Base-by-base conservation (phyloP, 2,329 filamentous ascomycete genomes). In the Penicillium sclerotigenum region DNA sequence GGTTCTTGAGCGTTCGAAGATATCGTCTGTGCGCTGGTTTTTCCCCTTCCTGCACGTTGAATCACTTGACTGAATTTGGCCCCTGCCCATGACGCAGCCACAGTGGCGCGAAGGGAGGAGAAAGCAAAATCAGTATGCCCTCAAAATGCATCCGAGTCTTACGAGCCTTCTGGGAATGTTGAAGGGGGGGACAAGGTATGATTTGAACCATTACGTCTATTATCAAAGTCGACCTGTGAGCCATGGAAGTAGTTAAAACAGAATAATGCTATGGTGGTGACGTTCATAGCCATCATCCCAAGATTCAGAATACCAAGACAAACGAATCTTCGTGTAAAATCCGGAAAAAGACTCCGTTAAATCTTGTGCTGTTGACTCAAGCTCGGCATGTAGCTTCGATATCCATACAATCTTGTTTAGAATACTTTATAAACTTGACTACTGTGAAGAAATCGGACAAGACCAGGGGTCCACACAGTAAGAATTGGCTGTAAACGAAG, bases 51-150 rank as follows among this genome's bases (percentile, higher is more conserved):
- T 54, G 46, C 38, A 28, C 20, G 45, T 53, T 36, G 9, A 50
- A 57, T 57, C 58, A 59, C 54, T 61, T 58, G 60, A 59, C 56
- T 46, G 43, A 24, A 18, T 45, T 50, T 54, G 53, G 53, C 59
- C 58, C 58, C 60, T 43, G 36, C 11, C 28, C n/a, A 47, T 48
- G 36, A 49, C 47, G 60, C 57, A 60, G 63, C 61, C 56, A 59
- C 61, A 37, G 43, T 33, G 29, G 41, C 45, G 43, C 45, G 54
- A 42, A 49, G 54, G 52, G 47, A 51, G 34, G 42, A 14, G 33
- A n/a, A 26, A 31, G 14, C 4, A 26, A 51, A n/a, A 18, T 45
- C 16, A 24, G 48, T 14, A 16, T 28, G 29, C 16, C 5, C 10
- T 51, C 37, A 26, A 34, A 45, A 6, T n/a, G 7, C 3, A 43